Conservation (phyloP, 768 basidiomycete genomes). For the Cyclocybe aegerita region DNA sequence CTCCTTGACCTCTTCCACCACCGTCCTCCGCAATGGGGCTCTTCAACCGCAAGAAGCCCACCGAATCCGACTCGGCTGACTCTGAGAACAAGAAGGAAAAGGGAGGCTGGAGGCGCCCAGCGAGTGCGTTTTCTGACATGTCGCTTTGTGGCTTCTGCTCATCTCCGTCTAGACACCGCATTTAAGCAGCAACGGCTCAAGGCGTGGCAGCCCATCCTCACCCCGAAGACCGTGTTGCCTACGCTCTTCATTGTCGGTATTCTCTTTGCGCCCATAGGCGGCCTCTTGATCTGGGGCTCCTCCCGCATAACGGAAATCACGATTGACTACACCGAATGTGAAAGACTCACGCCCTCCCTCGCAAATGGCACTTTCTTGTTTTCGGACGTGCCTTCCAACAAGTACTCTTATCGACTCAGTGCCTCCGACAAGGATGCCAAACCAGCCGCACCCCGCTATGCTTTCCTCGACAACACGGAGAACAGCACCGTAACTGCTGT, state of each 20-base stretch:
- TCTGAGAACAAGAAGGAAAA: conserved; percentile 76
- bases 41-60: conserved; percentile 55
- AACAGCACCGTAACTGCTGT: conserved; percentile 43
- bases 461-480: conserved; percentile 62
- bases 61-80: conserved; percentile 37
- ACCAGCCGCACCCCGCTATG: conserved; percentile 65
- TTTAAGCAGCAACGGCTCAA: conserved; percentile 99
- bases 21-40: conserved; percentile 43
- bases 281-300: conserved; percentile 88
- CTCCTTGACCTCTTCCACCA: conserved; percentile 10
- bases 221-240: conserved; percentile 95
- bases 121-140: conserved; percentile 48
- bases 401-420: conserved; percentile 66
- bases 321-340: conserved; percentile 94
- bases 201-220: conserved; percentile 99
- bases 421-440: conserved; percentile 52
- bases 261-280: conserved; percentile 95
- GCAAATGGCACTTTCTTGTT: conserved; percentile 38
- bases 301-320: conserved; percentile 87
- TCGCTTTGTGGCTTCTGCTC: conserved; percentile 16
- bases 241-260: conserved; percentile 94
- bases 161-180: conserved; percentile 72
- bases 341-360: conserved; percentile 52
- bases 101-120: conserved; percentile 81
- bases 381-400: conserved; percentile 58